Evolutionary conservation across 23 red algal genomes (phyloP), one percentile per base, ranked within the genome.

Genomic region (Gracilaria caudata): DNA sequence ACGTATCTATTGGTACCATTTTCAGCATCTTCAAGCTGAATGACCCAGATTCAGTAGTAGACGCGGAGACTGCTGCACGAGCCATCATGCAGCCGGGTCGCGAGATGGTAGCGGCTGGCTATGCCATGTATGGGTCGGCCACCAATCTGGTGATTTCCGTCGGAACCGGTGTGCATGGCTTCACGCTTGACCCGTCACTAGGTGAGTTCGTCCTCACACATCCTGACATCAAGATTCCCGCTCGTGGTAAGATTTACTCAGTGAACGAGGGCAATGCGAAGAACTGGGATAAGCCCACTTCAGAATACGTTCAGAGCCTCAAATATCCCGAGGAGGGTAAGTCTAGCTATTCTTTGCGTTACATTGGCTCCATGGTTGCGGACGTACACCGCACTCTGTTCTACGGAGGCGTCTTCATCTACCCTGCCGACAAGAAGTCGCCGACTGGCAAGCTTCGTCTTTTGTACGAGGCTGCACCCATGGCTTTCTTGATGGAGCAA

Each of bases 1-100:
- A 99, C 56, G 97, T 99, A 21, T 96, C 97, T n/a, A 99, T 99
- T 73, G 97, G 97, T 53, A 94, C 93, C 44, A 99, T 99, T 28
- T 99, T 99, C 73, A 79, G 70, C 56, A 99, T 99, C 61, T 99
- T 92, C 80, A 88, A 84, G 53, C 77, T 99, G 58, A 20, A 86
- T 17, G 76, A 99, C 32, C 90, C 93, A 37, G 87, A 91, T 13
- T 73, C 65, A 13, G 65, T 96, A 17, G 86, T 78, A 43, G 92
- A 94, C 21, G 61, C 92, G 3, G 83, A 91, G 39, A 87, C 92
- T 17, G 97, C 90, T 57, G 83, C 75, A 41, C 44, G 39, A 68
- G 65, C 82, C 39, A 95, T 99, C 36, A 61, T 95, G 84, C 93
- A 95, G 64, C 82, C 79, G 29, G 97, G 97, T 32, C 73, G 74